Evolutionary conservation across 129 eudicot genomes (phyloP), one percentile per base, ranked within the genome.

Genomic region (Flaveria trinervia): DNA sequence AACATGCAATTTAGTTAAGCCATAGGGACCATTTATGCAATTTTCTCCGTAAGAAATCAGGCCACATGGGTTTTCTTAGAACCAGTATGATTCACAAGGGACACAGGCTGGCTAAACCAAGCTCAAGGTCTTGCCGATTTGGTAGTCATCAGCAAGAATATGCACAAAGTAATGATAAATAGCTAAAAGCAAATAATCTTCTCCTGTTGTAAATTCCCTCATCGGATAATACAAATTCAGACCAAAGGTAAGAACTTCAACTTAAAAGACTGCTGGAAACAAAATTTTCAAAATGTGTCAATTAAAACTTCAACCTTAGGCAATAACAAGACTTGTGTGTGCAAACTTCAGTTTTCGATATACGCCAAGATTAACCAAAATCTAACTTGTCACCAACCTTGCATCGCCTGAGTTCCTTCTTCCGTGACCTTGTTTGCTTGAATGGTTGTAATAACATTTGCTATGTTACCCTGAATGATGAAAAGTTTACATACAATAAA

Each of bases 391-490:
- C 61, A 81, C 74, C 88, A 87, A 26, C 92, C 91, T 84, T 86
- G 94, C 79, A 77, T 69, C 45, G 85, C 84, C 55, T 84, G 92
- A 50, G 88, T 52, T 51, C 82, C 84, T 14, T 87, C 96, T 69
- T 93, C 96, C 13, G 84, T 73, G 20, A 74, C 83, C 86, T 85
- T 92, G 89, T 83, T 90, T 7, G 96, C 92, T 80, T 90, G 92
- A 64, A 92, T 86, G 17, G 96, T 88, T 69, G 77, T 77, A 48
- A 92, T 88, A n/a, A 88, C 86, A 75, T 75, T 84, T 50, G 91
- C 85, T 78, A 93, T 77, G 70, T 93, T 93, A 52, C 81, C 92
- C 97, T 93, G 77, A 51, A 85, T 80, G 50, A 56, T 1, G 14
- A 18, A 39, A 49, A 9, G 9, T 9, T 43, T 26, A 64, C 15